phyloP scores from a whole-genome alignment of 2,329 filamentous ascomycete species.

The Diaporthe longicolla region DNA sequence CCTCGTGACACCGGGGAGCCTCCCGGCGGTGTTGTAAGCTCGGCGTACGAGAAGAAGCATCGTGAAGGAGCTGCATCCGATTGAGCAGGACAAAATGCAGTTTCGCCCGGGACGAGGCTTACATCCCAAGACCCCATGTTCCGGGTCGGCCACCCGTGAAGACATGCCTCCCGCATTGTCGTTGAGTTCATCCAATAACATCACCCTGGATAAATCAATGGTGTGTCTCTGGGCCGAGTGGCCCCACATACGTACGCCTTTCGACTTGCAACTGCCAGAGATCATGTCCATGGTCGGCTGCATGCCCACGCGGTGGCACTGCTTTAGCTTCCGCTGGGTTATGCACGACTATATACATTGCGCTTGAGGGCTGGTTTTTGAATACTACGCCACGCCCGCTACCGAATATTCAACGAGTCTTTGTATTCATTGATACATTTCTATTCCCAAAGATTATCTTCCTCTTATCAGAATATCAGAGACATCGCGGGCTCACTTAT shows the following conservation, averaged over 20 bases:
- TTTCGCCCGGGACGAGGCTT: background rate
- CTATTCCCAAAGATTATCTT: background rate
- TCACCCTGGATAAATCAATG: slow-evolving; percentile 38
- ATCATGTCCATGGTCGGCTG: slow-evolving; percentile 26
- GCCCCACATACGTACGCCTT: background rate
- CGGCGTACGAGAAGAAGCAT: background rate
- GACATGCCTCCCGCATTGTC: slow-evolving; percentile 4
- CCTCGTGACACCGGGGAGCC: background rate
- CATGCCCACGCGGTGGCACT: slow-evolving; percentile 1
- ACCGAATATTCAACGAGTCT: background rate
- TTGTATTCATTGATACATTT: background rate
- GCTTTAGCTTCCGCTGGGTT: slow-evolving; percentile 17
- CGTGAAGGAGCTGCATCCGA: slow-evolving; percentile 2
- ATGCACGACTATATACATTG: slow-evolving; percentile 27
- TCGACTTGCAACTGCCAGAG: slow-evolving; percentile 34
- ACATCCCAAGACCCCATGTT: background rate
- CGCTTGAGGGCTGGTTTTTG: background rate
- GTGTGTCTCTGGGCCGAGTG: background rate
- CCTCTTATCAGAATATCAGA: background rate
- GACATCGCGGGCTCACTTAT: background rate
- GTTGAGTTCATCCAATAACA: slow-evolving; percentile 9
- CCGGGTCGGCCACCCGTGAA: slow-evolving; percentile 3
- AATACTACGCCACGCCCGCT: background rate
- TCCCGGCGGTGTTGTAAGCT: background rate
- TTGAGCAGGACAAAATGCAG: background rate